Evolutionary conservation across 768 basidiomycete genomes (phyloP), one percentile per base, ranked within the genome.

Genomic region (Psilocybe cyanescens): DNA sequence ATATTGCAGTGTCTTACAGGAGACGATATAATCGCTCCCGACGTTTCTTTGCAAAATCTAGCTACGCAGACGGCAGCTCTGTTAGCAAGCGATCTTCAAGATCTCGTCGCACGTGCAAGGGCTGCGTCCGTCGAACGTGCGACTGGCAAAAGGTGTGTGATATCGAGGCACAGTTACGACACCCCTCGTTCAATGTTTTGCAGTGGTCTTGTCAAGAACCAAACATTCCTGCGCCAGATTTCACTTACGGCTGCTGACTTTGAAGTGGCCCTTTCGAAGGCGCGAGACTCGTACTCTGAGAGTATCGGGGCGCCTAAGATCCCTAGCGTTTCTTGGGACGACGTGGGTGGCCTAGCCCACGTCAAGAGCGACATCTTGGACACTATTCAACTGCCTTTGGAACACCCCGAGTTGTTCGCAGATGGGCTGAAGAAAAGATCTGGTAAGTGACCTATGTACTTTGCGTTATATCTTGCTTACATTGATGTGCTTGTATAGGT

Each of bases 291-390:
- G 0, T 96, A 96, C 73, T 91, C 93, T 7, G 93, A 95, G 71
- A 94, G 85, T 69, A 97, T 99, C 61, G 97, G 96, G n/a, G 94
- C 95, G 28, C 97, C 97, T 0, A 95, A 91, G 66, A 99, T 99
- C 37, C 97, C 97, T 1, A 90, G 83, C 64, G 95, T 99, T 0
- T 84, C 90, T 0, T 99, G 97, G 97, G 95, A 98, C 72, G 97
- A 99, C 72, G 91, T 99, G 11, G 97, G 97, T 29, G 97, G 97
- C 3, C 78, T 99, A 9, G 88, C 87, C 2, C 77, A 81, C 61
- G 94, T 97, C 60, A 99, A 98, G 72, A 75, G 85, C 39, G 97
- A 98, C 67, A 98, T 99, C 57, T 77, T 99, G 60, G 97, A 99
- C 69, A 99, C 96, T 17, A 92, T 98, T 47, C 95, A 97, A 69